Evolutionary conservation across 371 early-diverging fungal genomes (phyloP).

Genomic region (Syncephalastrum racemosum): DNA sequence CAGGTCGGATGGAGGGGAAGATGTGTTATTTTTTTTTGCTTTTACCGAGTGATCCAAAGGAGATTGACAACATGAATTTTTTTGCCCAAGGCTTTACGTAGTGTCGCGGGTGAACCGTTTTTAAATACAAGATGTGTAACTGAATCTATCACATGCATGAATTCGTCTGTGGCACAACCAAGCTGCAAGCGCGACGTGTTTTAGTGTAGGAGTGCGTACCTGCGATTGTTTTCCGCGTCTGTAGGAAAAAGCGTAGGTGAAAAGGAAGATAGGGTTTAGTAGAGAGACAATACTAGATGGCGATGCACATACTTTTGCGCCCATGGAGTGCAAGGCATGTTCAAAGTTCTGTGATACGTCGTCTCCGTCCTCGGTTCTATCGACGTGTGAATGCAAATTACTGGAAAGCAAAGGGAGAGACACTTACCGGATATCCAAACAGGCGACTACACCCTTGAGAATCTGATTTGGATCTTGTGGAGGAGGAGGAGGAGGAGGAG

Average conservation of each 20-base stretch:
- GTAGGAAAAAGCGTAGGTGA: too few species aligned
- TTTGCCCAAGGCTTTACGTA: slow-evolving; percentile 37
- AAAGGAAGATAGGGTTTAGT: neutral
- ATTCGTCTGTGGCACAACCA: neutral
- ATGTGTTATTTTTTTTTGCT: neutral
- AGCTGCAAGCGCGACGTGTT: slow-evolving; percentile 34
- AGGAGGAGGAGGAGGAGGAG: too few species aligned
- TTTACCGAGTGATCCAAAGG: slow-evolving; percentile 38
- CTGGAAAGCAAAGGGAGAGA: slow-evolving; percentile 1
- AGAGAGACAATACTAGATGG: neutral
- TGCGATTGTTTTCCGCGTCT: neutral
- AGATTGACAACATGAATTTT: slow-evolving; percentile 36
- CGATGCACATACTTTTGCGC: slow-evolving; percentile 33
- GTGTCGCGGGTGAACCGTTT: slow-evolving; percentile 43
- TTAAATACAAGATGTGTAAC: slow-evolving; percentile 49
- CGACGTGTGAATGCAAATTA: neutral
- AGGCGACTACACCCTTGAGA: slow-evolving; percentile 43
- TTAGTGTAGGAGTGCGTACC: slow-evolving; percentile 4
- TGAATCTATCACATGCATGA: slow-evolving; percentile 24
- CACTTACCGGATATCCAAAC: slow-evolving; percentile 42
- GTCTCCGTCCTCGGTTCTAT: slow-evolving; percentile 50
- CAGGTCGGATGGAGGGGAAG: neutral
- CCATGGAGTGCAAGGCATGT: slow-evolving; percentile 42
- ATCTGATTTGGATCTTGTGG: slow-evolving; percentile 19
- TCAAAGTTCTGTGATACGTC: slow-evolving; percentile 51